Base-by-base conservation (phyloP, 2,329 filamentous ascomycete species). In the Neofusicoccum sp. region DNA sequence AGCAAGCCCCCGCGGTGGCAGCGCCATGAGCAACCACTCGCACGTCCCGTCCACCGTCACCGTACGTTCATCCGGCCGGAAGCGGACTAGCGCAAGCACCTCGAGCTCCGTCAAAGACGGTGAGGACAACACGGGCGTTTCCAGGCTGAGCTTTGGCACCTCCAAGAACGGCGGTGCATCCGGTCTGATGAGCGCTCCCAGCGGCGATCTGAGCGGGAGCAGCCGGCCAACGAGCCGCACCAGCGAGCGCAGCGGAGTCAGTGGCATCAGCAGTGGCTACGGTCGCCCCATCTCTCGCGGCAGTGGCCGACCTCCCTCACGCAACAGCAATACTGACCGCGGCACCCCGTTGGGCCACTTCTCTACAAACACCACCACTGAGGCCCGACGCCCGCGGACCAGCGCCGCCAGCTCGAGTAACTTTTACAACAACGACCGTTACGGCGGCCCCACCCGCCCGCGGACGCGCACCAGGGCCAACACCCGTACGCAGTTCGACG, bases 201-300 rank as follows among this genome's bases (percentile, higher is more conserved):
- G 79, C 20, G 51, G 34, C 26, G 33, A 14, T 12, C 28, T 56
- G 20, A 71, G 72, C 34, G 31, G 62, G 61, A 38, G 65, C 70
- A 88, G 86, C 66, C 86, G 90, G 34, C 89, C 90, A 14, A 89
- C 86, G 76, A 93, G 89, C 69, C 86, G 89, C 65, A 85, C 88
- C 48, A 59, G 57, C 28, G 57, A 59, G 9, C 57, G 20, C 67
- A 89, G 87, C 70, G 76, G 80, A 61, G 80, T 83, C 3, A 86
- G 84, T 60, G 73, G 70, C 61, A 75, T 71, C 64, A 57, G 53
- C 47, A 34, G 48, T 24, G 38, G 51, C 30, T 48, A 41, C 26
- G 43, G 48, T 33, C 38, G 58, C 47, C 60, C 60, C 16, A 16
- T 51, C 26, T 56, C 48, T 12, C 59, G 59, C 8, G 34, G 48